Percentiles rank a stretch among this genome's conserved stretches.
phyloP scores from a whole-genome alignment of 1,139 yeast genomes.

The Yamadazyma jaroonii region DNA sequence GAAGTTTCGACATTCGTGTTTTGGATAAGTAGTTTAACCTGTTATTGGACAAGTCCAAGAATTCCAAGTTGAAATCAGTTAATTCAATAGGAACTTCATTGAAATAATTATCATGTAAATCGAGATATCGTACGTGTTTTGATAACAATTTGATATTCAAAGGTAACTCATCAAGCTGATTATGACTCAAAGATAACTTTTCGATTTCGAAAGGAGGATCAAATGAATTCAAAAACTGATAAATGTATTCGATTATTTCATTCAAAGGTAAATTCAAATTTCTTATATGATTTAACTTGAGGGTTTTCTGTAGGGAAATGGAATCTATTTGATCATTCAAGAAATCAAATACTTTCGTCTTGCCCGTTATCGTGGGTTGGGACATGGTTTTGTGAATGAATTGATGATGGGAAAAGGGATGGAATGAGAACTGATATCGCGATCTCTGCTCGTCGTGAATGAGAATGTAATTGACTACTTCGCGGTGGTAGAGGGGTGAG shows the following conservation, averaged over 20 bases:
- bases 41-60: slow-evolving; percentile 67
- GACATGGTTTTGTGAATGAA: no score
- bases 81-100: slow-evolving; percentile 49
- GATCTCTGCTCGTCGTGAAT: no score
- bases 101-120: slow-evolving; percentile 61
- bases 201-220: slow-evolving; percentile 43
- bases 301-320: slow-evolving; percentile 19
- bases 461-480: no score
- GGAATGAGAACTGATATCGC: no score
- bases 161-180: slow-evolving; percentile 49
- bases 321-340: slow-evolving; percentile 26
- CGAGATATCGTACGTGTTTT: slow-evolving; percentile 54
- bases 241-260: slow-evolving; percentile 25
- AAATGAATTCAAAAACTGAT: slow-evolving; percentile 23
- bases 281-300: slow-evolving; percentile 19
- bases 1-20: slow-evolving; percentile 35
- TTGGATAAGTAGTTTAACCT: slow-evolving; percentile 42
- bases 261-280: slow-evolving; percentile 10
- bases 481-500: no score
- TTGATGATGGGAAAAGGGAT: no score
- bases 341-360: slow-evolving; percentile 13
- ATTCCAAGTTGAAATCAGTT: slow-evolving; percentile 48
- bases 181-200: slow-evolving; percentile 53
- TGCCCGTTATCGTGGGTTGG: neutral
- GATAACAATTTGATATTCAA: slow-evolving; percentile 42